Conservation (phyloP, 2,329 filamentous ascomycete species). For the Paracorniculantispora psalliotae region DNA sequence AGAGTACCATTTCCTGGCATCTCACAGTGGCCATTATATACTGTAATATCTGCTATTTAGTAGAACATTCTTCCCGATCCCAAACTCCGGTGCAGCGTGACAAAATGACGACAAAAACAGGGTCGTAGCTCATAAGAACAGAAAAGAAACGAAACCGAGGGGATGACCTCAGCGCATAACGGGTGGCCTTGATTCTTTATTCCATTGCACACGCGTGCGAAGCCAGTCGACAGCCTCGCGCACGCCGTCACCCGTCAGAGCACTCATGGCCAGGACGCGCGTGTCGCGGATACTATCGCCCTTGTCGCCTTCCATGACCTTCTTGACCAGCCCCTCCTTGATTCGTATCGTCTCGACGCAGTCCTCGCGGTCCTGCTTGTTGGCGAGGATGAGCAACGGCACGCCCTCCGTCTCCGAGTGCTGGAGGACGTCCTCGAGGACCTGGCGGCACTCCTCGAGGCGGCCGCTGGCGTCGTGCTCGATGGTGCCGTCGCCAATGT, state of each 20-base stretch:
- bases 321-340: constrained; percentile 92
- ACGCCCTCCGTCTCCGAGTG: constrained; percentile 86
- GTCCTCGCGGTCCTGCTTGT: constrained; percentile 97
- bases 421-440: constrained; percentile 85
- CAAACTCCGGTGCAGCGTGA: constrained; percentile 6
- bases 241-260: constrained; percentile 82
- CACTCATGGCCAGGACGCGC: constrained; percentile 83
- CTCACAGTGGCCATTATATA: not conserved
- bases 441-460: constrained; percentile 81
- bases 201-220: constrained; percentile 87
- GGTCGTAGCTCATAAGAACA: constrained; percentile 9
- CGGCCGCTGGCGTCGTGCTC: constrained; percentile 49
- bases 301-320: constrained; percentile 92
- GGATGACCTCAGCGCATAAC: constrained; percentile 67
- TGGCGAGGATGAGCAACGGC: constrained; percentile 85
- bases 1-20: not conserved
- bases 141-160: not conserved
- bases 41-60: not conserved
- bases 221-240: constrained; percentile 97
- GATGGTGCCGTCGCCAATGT: constrained; percentile 79
- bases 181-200: constrained; percentile 86
- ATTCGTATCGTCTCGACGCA: constrained; percentile 96
- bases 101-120: constrained; percentile 12
- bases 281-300: constrained; percentile 82
- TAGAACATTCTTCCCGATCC: not conserved